Evolutionary conservation across 345 rosid species (phyloP).

Genomic region (Gossypium herbaceum): DNA sequence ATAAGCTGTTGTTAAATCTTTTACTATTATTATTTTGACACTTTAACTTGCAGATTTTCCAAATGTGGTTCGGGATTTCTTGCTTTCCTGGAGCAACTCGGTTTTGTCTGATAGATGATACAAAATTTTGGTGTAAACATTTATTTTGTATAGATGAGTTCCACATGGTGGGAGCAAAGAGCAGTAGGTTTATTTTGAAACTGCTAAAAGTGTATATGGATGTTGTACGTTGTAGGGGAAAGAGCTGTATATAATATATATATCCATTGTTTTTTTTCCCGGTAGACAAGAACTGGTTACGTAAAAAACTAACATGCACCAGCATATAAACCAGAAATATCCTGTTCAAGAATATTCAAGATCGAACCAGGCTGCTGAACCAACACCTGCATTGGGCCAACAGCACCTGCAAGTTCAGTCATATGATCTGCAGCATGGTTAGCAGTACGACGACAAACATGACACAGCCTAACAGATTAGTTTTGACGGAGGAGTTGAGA

Average conservation of each 20-base stretch:
- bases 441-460: too few species aligned
- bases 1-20: neutral
- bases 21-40: neutral
- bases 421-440: too few species aligned
- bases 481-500: too few species aligned
- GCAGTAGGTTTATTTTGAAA: neutral
- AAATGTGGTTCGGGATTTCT: slow-evolving; percentile 60
- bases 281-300: too few species aligned
- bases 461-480: too few species aligned
- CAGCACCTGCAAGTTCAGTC: too few species aligned
- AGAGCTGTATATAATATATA: neutral
- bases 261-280: neutral
- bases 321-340: too few species aligned
- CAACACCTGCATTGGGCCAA: too few species aligned
- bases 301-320: too few species aligned
- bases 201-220: neutral
- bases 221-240: neutral
- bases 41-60: slow-evolving; percentile 61
- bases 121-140: neutral
- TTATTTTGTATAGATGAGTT: neutral
- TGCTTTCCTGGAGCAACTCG: slow-evolving; percentile 80
- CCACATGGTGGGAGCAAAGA: neutral
- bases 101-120: slow-evolving; percentile 55
- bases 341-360: too few species aligned
- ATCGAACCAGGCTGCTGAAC: too few species aligned